phyloP scores from a whole-genome alignment of 2,329 filamentous ascomycete species.

The Alternaria panax region DNA sequence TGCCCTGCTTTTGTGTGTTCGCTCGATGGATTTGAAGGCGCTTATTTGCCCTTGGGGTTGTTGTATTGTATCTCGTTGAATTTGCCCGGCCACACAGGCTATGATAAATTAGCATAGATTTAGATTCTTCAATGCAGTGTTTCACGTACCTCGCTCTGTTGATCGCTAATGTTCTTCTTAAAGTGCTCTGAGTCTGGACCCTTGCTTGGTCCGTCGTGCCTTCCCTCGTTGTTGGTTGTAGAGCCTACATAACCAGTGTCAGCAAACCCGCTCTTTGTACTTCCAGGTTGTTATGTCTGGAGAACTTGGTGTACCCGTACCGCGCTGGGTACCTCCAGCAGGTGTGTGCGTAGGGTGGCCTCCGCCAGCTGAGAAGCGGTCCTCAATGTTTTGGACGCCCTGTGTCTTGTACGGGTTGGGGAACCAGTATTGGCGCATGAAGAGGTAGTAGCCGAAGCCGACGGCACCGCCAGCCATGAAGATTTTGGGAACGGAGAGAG shows the following conservation, averaged over 20 bases:
- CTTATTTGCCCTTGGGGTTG: conserved; percentile 47
- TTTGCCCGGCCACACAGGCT: conserved; percentile 38
- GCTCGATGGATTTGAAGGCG: neutral
- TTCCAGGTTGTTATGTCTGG: conserved; percentile 3
- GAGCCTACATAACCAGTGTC: conserved; percentile 22
- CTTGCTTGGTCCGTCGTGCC: conserved; percentile 34
- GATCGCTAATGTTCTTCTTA: conserved; percentile 34
- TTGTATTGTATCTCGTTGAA: conserved; percentile 45
- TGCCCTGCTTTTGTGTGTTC: conserved; percentile 7
- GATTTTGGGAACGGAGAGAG: conserved; percentile 47
- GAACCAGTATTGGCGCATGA: conserved; percentile 50
- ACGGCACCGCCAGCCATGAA: conserved; percentile 47
- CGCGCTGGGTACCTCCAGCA: conserved; percentile 34
- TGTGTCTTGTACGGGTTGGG: conserved; percentile 49
- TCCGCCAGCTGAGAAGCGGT: conserved; percentile 44
- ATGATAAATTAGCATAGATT: neutral
- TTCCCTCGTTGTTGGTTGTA: conserved; percentile 30
- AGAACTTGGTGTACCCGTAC: conserved; percentile 25
- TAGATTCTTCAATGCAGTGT: neutral
- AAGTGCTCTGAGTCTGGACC: conserved; percentile 38
- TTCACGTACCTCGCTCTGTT: conserved; percentile 37
- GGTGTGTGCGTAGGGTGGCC: conserved; percentile 43
- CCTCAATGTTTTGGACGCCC: conserved; percentile 45
- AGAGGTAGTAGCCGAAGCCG: conserved; percentile 47
- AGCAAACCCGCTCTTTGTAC: neutral